Base-by-base conservation (phyloP, 2,329 filamentous ascomycete species). In the Knoxdaviesia capensis region DNA sequence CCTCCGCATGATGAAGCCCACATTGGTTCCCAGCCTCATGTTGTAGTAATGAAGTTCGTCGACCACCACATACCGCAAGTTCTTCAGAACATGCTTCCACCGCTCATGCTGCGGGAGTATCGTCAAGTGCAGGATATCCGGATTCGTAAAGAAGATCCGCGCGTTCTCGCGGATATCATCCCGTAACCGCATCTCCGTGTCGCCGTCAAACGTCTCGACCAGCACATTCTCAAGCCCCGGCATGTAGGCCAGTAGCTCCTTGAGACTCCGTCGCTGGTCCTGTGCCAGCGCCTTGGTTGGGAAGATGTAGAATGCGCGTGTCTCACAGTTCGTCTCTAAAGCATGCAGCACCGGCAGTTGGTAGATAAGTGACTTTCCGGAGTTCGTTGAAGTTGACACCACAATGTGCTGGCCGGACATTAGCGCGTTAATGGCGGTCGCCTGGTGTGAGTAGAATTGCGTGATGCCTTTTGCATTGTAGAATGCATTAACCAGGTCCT, bases 351-450 rank as follows among this genome's bases (percentile, higher is more conserved):
- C 85, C 0, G 90, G 90, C 10, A 98, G 70, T 53, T 98, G 90
- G 53, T 96, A 98, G 46, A 98, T 94, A n/a, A 98, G 63, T 5
- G 86, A 94, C 58, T 98, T 98, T 7, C 90, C 90, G 1, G 90
- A 98, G 54, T 84, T 93, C 0, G 90, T 98, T 0, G 88, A 93
- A 0, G 90, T 98, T 1, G 87, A 79, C 1, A 98, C 80, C 41
- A 98, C 88, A 9, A 96, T 85, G 55, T 94, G 77, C 34, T 79
- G 72, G 0, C 86, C 88, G 3, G 80, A 72, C 43, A 88, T 69
- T 1, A 98, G 64, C 46, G 80, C 74, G 53, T 98, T 98, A 51
- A 98, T 84, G 1, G 90, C 90, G 59, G 93, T 83, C 0, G 87
- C 77, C 59, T 98, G 90, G 56, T 98, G 90, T 1, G 83, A 77